These are phyloP conservation scores for Chrysosporium keratinophilum DNA, from an alignment of 2,329 filamentous ascomycete genomes.

Conservation along the genomic window DNA sequence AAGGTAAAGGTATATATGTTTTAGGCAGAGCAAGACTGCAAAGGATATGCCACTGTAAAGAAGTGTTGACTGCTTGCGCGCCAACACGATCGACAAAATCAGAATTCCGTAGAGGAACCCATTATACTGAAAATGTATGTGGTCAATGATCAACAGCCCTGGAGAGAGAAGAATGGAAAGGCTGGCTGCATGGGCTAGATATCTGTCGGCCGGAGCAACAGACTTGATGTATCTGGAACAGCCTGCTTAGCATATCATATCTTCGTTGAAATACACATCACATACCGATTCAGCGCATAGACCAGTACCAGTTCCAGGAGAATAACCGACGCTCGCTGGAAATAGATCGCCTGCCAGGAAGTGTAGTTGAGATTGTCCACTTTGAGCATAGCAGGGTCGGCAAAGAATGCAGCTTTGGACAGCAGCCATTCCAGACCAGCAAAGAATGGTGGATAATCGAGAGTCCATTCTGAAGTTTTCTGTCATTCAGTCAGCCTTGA, in stretches of 20 bases:
- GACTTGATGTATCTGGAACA: conserved; percentile 60
- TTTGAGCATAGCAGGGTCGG: conserved; percentile 71
- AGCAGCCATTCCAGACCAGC: conserved; percentile 92
- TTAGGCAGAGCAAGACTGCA: conserved; percentile 77
- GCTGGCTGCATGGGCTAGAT: conserved; percentile 72
- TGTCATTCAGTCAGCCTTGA: conserved; percentile 23
- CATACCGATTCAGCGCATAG: conserved; percentile 67
- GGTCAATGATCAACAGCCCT: conserved; percentile 90
- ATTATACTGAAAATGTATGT: conserved; percentile 99
- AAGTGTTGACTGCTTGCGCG: conserved; percentile 62
- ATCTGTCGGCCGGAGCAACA: conserved; percentile 53
- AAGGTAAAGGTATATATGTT: conserved; percentile 96
- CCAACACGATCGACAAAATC: conserved; percentile 73
- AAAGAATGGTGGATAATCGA: conserved; percentile 98
- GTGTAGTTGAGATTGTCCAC: conserved; percentile 74
- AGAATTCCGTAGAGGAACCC: conserved; percentile 89
- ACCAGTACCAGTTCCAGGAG: conserved; percentile 72
- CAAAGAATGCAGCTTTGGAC: conserved; percentile 65
- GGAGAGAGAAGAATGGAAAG: conserved; percentile 85
- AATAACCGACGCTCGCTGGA: conserved; percentile 83
- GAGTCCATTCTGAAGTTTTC: conserved; percentile 97
- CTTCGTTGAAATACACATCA: background rate
- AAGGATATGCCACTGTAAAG: conserved; percentile 74
- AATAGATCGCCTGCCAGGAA: conserved; percentile 89
- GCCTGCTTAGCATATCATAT: background rate